Evolutionary conservation across 768 basidiomycete genomes (phyloP).

Genomic region (Gloeophyllum trabeum): DNA sequence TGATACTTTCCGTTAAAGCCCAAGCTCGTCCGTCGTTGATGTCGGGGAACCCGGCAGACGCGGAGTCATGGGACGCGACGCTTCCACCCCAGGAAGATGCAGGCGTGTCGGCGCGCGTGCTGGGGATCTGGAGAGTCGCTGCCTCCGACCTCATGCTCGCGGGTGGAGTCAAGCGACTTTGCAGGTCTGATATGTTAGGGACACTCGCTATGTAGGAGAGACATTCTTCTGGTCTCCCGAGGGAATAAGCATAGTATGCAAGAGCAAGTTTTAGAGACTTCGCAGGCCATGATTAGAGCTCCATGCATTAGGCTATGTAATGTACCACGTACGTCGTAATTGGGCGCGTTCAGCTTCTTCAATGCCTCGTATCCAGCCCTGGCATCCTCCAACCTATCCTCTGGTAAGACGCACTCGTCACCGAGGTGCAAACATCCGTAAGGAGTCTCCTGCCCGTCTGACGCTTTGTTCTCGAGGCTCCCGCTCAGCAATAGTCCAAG

Average conservation of each 20-base stretch:
- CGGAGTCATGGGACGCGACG: constrained; percentile 28
- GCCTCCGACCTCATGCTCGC: constrained; percentile 30
- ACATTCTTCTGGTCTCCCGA: constrained; percentile 55
- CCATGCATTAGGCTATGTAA: neutral
- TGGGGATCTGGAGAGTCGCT: constrained; percentile 24
- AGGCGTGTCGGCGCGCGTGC: constrained; percentile 24
- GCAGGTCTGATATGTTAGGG: constrained; percentile 40
- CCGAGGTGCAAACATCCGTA: constrained; percentile 25
- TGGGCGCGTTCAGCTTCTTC: constrained; percentile 34
- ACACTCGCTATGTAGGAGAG: constrained; percentile 46
- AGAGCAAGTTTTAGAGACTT: constrained; percentile 60
- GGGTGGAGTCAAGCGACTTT: constrained; percentile 36
- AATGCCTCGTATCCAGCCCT: constrained; percentile 40
- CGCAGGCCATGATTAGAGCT: constrained; percentile 6
- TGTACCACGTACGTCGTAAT: constrained; percentile 41
- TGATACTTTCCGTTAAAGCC: constrained; percentile 61
- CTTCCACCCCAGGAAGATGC: constrained; percentile 38
- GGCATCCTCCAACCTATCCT: constrained; percentile 50
- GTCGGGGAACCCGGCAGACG: constrained; percentile 31
- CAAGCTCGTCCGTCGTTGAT: constrained; percentile 62
- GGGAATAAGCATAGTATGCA: constrained; percentile 75
- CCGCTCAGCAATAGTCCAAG: constrained; percentile 38
- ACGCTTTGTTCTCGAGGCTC: constrained; percentile 13
- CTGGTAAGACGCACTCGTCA: constrained; percentile 44
- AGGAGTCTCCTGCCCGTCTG: neutral